A percentile compares a stretch with the other conserved stretches of the same genome.
Evolutionary conservation across 768 basidiomycete genomes (phyloP).

Genomic region (Amanita brunnescens): DNA sequence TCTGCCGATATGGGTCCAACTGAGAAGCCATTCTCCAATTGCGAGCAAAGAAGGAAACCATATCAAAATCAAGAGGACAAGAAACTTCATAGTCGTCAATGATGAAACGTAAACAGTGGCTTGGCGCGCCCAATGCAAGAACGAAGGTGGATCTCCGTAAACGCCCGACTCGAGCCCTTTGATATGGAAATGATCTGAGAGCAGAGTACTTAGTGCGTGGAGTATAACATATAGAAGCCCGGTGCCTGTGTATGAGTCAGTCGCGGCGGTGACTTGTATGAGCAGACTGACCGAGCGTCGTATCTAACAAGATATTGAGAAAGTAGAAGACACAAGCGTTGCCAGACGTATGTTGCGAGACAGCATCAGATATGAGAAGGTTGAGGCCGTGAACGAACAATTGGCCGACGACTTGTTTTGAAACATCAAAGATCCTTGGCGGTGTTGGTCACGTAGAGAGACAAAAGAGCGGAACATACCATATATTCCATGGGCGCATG

Average conservation of each 20-base stretch:
- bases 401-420: slow-evolving; percentile 85
- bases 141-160: slow-evolving; percentile 79
- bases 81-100: slow-evolving; percentile 82
- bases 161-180: slow-evolving; percentile 81
- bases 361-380: slow-evolving; percentile 68
- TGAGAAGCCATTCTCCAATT: slow-evolving; percentile 81
- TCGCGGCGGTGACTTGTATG: neutral
- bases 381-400: slow-evolving; percentile 76
- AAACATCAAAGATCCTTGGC: slow-evolving; percentile 81
- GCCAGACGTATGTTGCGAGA: slow-evolving; percentile 56
- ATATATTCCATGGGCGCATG: slow-evolving; percentile 88
- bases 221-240: slow-evolving; percentile 71
- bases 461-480: slow-evolving; percentile 37
- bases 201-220: slow-evolving; percentile 50
- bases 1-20: slow-evolving; percentile 59
- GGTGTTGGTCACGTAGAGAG: neutral
- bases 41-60: slow-evolving; percentile 61
- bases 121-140: slow-evolving; percentile 67
- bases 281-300: slow-evolving; percentile 64
- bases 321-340: slow-evolving; percentile 94
- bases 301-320: slow-evolving; percentile 87
- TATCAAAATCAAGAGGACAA: slow-evolving; percentile 71
- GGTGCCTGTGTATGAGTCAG: slow-evolving; percentile 47
- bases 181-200: slow-evolving; percentile 54
- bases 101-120: slow-evolving; percentile 76